Evolutionary conservation across 805 yeast species (phyloP).

Genomic region (Wickerhamomyces canadensis): DNA sequence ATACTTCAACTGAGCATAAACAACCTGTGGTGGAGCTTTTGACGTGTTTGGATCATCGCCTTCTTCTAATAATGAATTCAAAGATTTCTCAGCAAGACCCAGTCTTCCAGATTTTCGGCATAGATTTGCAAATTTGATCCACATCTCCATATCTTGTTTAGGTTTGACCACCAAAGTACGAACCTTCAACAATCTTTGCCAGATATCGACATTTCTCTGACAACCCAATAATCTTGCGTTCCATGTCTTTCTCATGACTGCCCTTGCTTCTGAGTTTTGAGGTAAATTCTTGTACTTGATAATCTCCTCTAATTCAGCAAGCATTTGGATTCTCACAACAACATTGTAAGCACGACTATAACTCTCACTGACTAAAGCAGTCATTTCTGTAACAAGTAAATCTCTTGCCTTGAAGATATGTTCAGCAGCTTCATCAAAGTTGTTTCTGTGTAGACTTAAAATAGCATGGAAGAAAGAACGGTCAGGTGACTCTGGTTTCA

Average conservation of each 20-base stretch:
- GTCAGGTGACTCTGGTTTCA: constrained; percentile 91
- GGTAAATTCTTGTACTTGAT: constrained; percentile 83
- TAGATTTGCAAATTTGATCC: constrained; percentile 96
- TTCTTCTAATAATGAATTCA: constrained; percentile 72
- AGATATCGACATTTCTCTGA: constrained; percentile 95
- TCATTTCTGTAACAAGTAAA: constrained; percentile 83
- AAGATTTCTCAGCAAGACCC: constrained; percentile 87
- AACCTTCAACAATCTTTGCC: constrained; percentile 94
- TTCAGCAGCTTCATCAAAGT: constrained; percentile 71
- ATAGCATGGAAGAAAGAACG: constrained; percentile 93
- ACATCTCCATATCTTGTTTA: constrained; percentile 93
- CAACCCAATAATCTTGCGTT: constrained; percentile 87
- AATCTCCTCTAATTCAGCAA: constrained; percentile 94
- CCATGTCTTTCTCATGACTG: constrained; percentile 86
- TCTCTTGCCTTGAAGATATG: constrained; percentile 86
- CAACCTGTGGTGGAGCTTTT: constrained; percentile 93
- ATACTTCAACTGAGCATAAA: constrained; percentile 92
- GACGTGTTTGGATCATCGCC: constrained; percentile 55
- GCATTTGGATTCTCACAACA: constrained; percentile 94
- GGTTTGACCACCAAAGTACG: constrained; percentile 92
- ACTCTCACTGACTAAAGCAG: constrained; percentile 92
- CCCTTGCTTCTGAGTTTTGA: constrained; percentile 74
- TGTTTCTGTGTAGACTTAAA: constrained; percentile 75
- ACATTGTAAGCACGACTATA: constrained; percentile 96
- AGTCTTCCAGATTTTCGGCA: constrained; percentile 92